Evolutionary conservation across 2,329 filamentous ascomycete genomes (phyloP), one percentile per base, ranked within the genome.

Genomic region (Fusarium algeriense): DNA sequence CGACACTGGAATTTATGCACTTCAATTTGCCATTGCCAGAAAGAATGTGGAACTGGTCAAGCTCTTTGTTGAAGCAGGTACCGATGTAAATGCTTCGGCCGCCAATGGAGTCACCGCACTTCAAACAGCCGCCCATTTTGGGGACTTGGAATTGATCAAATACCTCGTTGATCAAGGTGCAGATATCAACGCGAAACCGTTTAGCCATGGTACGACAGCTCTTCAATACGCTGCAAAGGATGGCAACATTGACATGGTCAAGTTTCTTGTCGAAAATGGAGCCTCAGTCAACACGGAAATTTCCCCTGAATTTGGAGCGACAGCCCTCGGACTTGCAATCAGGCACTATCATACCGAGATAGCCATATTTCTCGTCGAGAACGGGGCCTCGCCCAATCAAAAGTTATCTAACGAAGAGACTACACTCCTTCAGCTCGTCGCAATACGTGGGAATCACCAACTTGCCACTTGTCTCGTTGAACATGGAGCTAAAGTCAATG

Each of bases 121-220:
- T 2, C 77, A 79, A 14, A 62, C 48, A 6, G 76, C 76, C 5
- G 70, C 63, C 2, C 26, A 40, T 6, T 15, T 32, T 1, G 63
- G 55, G 3, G 64, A 73, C 30, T 32, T 69, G 1, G 38, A 61
- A 6, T 32, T 78, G 4, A 73, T 80, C 9, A 60, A 73, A 32
- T 1, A 14, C 4, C 15, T 35, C 12, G 64, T 83, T 46, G 74
- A 76, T 4, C 67, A 64, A 7, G 82, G 82, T 15, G 82, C 81
- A 10, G 65, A 83, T 17, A 59, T 83, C 17, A 78, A 84, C 55
- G 77, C 78, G 3, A 32, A 11, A 2, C 10, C 3, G 4, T 5
- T 4, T 5, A 4, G 1, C 28, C 8, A 2, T 23, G 0, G 0
- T 13, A 2, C 19, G 1, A 52, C 34, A 30, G 19, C 19, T 30